Base-by-base conservation (phyloP, 1,284 basidiomycete genomes). In the Prillingera fragicola region DNA sequence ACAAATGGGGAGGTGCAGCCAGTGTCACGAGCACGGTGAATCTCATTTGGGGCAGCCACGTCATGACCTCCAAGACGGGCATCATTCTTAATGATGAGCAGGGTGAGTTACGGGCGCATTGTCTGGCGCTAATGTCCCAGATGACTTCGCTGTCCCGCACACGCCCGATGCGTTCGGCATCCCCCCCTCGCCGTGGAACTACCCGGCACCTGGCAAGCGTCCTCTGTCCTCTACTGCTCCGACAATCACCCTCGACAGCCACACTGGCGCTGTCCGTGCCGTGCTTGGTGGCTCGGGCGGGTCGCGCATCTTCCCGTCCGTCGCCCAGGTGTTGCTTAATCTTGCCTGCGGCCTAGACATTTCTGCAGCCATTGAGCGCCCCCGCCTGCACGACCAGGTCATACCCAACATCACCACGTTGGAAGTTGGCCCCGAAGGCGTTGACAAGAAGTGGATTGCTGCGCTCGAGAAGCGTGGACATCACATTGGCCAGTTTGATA, bases 321-420 rank as follows among this genome's bases (percentile, higher is more conserved):
- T 95, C 6, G 80, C 86, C 37, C 89, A 94, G 65, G 80, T 83
- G 19, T 69, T 97, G 8, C 69, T 95, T 18, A 89, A 94, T 66
- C 65, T 89, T 18, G 77, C 86, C 43, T 86, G 85, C 78, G 90
- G 85, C 0, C 75, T 87, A 70, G 82, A 94, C 59, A 67, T 85
- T 24, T 82, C 83, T 46, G 67, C 77, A 24, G 87, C 92, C 0
- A 81, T 97, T 27, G 94, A 97, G 69, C 78, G 73, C 52, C 83
- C 87, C 0, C 77, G 92, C n/a, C 65, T 95, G n/a, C 92, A 97
- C 63, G 81, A 95, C 63, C 94, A 97, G 65, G 74, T 95, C 22
- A 83, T 83, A 50, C 92, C 94, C 0, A 48, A 64, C 13, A 33
- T 70, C 21, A 75, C 87, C 5, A 78, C 83, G 12, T 77, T 79